Evolutionary conservation across 441 rosid species (phyloP).

Genomic region (Adansonia madagascariensis): DNA sequence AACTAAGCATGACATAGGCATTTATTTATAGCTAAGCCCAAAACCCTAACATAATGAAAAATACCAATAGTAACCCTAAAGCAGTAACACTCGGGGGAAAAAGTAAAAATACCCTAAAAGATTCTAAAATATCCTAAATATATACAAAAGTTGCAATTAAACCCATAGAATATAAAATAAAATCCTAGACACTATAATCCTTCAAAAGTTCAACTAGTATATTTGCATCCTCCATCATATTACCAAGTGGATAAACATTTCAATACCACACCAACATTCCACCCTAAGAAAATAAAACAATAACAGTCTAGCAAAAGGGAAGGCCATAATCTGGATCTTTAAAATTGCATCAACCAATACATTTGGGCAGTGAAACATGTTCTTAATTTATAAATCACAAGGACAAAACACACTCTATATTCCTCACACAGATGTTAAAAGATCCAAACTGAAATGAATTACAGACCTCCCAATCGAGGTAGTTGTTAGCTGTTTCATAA

Average conservation of each 20-base stretch:
- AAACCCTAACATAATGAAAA: not conserved
- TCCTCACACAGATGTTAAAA: not conserved
- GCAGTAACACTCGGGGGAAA: not conserved
- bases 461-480: slow-evolving; percentile 97
- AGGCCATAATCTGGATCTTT: not conserved
- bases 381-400: not conserved
- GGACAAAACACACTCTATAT: not conserved
- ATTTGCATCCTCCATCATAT: not conserved
- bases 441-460: slow-evolving; percentile 21
- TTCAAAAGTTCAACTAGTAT: not conserved
- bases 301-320: not conserved
- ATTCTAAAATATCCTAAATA: not conserved
- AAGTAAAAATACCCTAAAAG: not conserved
- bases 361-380: not conserved
- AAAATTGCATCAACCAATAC: slow-evolving; percentile 12
- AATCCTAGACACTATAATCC: not conserved
- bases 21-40: not conserved
- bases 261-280: not conserved
- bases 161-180: not conserved
- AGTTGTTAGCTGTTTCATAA: slow-evolving; percentile 76
- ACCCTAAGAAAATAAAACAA: not conserved
- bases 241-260: not conserved
- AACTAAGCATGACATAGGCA: not conserved
- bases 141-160: not conserved
- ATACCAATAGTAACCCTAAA: not conserved